Conservation (phyloP, 2,329 filamentous ascomycete genomes). For the Monosporascus sp. region DNA sequence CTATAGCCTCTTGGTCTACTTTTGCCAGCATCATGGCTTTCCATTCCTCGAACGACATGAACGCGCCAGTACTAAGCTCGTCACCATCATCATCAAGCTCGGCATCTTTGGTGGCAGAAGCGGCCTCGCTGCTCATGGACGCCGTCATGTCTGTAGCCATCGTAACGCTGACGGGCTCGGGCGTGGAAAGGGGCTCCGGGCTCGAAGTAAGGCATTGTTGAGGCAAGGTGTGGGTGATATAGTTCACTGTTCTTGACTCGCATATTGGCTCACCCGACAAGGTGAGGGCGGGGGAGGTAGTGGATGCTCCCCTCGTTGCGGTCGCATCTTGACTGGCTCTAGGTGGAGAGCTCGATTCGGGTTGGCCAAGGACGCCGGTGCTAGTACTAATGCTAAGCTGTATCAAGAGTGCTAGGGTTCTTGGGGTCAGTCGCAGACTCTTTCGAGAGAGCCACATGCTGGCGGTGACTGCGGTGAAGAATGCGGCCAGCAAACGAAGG, state of each 20-base stretch:
- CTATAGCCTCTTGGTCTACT: constrained; percentile 66
- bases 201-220: constrained; percentile 69
- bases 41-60: constrained; percentile 98
- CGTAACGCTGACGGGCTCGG: constrained; percentile 13
- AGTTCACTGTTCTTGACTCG: constrained; percentile 66
- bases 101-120: constrained; percentile 23
- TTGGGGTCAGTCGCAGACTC: not conserved
- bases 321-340: not conserved
- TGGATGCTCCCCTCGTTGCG: not conserved
- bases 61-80: constrained; percentile 59
- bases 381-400: not conserved
- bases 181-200: constrained; percentile 35
- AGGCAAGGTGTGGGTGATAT: constrained; percentile 72
- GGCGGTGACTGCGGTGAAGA: not conserved
- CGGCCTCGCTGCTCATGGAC: constrained; percentile 9
- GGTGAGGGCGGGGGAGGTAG: not conserved
- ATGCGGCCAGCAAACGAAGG: not conserved
- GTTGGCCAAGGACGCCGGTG: not conserved
- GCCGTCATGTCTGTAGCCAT: constrained; percentile 16
- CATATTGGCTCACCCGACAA: constrained; percentile 33
- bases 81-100: constrained; percentile 57
- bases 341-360: not conserved
- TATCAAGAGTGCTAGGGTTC: not conserved
- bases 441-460: not conserved
- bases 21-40: constrained; percentile 88